Conservation (phyloP, 805 yeast species). For the Kazachstania martiniae region DNA sequence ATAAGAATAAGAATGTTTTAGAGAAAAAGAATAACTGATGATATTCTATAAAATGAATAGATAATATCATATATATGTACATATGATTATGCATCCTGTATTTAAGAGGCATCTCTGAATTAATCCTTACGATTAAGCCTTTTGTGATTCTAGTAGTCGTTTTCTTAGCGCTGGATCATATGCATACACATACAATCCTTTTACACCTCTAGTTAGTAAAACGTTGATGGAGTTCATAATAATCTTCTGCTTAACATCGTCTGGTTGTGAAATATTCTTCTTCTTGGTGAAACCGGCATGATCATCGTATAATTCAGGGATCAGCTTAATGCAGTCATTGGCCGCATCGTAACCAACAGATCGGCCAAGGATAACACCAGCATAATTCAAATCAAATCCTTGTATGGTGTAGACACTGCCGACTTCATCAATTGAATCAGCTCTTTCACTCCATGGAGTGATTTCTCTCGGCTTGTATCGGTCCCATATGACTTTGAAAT, state of each 20-base stretch:
- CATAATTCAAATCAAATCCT: slow-evolving; percentile 38
- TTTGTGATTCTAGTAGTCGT: slow-evolving; percentile 17
- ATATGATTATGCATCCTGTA: too few species aligned
- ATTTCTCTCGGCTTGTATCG: slow-evolving; percentile 32
- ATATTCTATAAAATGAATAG: too few species aligned
- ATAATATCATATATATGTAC: slow-evolving; percentile 1
- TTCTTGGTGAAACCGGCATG: slow-evolving; percentile 36
- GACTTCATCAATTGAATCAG: slow-evolving; percentile 36
- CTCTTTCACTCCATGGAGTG: slow-evolving; percentile 37
- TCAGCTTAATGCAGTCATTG: slow-evolving; percentile 27
- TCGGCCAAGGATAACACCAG: slow-evolving; percentile 37
- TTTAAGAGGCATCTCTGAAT: too few species aligned
- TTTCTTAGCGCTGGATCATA: slow-evolving; percentile 32
- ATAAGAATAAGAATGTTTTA: slow-evolving; percentile 1
- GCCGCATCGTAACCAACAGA: slow-evolving; percentile 31
- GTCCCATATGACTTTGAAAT: slow-evolving; percentile 37
- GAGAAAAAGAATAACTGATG: too few species aligned
- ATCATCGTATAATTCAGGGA: slow-evolving; percentile 34
- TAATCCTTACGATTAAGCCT: neutral
- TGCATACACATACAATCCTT: slow-evolving; percentile 34
- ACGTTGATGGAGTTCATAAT: slow-evolving; percentile 37
- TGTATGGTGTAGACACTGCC: slow-evolving; percentile 40
- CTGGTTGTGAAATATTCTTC: slow-evolving; percentile 29
- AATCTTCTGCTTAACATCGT: slow-evolving; percentile 30
- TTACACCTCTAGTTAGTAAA: slow-evolving; percentile 35